Percentiles rank a stretch among this genome's conserved stretches.
These are phyloP conservation scores for Mucuna pruriens DNA, from an alignment of 306 rosid genomes.

Conservation along the genomic window DNA sequence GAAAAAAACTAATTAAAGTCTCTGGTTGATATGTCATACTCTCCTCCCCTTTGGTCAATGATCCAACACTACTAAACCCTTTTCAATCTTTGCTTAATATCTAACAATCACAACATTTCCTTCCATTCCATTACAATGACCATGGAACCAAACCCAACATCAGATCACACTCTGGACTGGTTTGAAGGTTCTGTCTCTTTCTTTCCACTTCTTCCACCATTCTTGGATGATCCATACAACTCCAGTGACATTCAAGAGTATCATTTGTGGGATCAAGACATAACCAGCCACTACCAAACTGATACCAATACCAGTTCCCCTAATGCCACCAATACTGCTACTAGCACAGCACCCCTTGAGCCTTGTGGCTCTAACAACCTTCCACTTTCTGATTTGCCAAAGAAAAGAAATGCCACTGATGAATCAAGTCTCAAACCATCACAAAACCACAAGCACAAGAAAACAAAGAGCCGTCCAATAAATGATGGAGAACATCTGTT, in stretches of 20 bases:
- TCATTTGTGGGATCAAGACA: constrained; percentile 70
- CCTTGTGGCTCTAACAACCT: constrained; percentile 37
- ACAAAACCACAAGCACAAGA: constrained; percentile 46
- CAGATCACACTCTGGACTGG: constrained; percentile 85
- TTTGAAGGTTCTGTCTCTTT: constrained; percentile 73
- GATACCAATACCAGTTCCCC: constrained; percentile 40
- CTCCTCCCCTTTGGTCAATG: constrained; percentile 56
- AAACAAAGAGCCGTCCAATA: constrained; percentile 40
- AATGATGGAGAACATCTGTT: constrained; percentile 38
- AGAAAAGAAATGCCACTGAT: constrained; percentile 62
- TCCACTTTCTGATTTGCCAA: constrained; percentile 55
- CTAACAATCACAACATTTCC: not conserved
- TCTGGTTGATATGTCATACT: constrained; percentile 13
- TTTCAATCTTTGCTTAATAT: constrained; percentile 22
- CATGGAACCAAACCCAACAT: constrained; percentile 59
- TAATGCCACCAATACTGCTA: constrained; percentile 33
- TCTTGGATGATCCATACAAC: constrained; percentile 68
- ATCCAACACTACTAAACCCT: constrained; percentile 40
- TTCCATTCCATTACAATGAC: constrained; percentile 49
- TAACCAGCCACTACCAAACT: constrained; percentile 46
- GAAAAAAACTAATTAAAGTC: constrained; percentile 29
- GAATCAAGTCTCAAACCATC: constrained; percentile 44
- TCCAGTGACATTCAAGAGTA: constrained; percentile 54
- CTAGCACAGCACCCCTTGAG: constrained; percentile 41
- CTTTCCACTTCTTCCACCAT: constrained; percentile 71